These are phyloP conservation scores for Viridothelium virens DNA, from an alignment of 495 filamentous ascomycete genomes.

Conservation along the genomic window DNA sequence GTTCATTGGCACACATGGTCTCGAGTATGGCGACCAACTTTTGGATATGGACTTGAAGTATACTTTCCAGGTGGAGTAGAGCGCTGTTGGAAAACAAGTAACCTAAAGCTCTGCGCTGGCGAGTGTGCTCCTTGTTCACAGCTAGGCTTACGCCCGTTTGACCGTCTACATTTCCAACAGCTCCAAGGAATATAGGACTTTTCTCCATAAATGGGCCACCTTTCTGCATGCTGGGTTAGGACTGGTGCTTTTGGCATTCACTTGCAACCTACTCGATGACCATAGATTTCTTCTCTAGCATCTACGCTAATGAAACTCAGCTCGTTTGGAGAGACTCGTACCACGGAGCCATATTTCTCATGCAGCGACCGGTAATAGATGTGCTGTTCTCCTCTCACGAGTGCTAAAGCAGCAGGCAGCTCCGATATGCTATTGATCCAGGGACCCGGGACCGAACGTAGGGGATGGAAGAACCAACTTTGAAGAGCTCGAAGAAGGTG, in stretches of 20 bases:
- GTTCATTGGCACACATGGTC: conserved; percentile 22
- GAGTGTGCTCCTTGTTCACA: conserved; percentile 28
- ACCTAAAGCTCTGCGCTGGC: conserved; percentile 29
- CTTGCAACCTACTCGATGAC: conserved; percentile 14
- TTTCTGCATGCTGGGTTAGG: background rate
- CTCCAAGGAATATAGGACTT: background rate
- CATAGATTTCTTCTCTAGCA: conserved; percentile 11
- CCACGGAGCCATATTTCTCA: conserved; percentile 12
- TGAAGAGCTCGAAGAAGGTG: background rate
- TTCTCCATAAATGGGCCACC: background rate
- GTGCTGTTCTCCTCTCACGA: background rate
- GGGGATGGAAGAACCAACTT: conserved; percentile 13
- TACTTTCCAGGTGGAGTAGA: conserved; percentile 30
- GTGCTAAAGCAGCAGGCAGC: conserved; percentile 28
- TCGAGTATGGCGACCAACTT: conserved; percentile 28
- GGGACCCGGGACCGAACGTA: conserved; percentile 12
- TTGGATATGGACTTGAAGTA: conserved; percentile 31
- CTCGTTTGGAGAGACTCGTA: conserved; percentile 12
- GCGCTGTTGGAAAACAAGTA: conserved; percentile 32
- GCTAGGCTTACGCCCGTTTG: conserved; percentile 21
- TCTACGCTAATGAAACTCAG: conserved; percentile 8
- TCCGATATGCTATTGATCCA: background rate
- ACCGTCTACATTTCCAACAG: conserved; percentile 28
- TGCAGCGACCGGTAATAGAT: conserved; percentile 5
- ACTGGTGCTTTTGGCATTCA: conserved; percentile 19